Conservation (phyloP, 2,329 filamentous ascomycete species). For the Atkinsonella texensis region DNA sequence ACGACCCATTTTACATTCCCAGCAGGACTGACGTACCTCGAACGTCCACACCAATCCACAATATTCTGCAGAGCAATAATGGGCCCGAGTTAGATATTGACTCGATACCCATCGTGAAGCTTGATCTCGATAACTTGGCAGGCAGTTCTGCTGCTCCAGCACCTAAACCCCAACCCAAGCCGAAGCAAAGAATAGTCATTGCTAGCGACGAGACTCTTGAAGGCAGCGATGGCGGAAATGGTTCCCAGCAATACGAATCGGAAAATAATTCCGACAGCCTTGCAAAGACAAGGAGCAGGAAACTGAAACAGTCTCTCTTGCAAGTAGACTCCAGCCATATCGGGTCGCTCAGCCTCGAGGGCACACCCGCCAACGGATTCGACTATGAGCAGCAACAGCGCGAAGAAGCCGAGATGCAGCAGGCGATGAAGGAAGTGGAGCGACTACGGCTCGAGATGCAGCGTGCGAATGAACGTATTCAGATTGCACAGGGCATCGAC, state of each 20-base stretch:
- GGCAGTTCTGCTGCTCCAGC: conserved; percentile 17
- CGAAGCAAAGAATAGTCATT: conserved; percentile 52
- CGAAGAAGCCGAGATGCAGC: conserved; percentile 80
- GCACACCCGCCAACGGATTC: conserved; percentile 23
- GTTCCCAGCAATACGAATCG: conserved; percentile 35
- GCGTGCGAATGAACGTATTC: conserved; percentile 61
- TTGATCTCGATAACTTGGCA: conserved; percentile 55
- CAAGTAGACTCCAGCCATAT: conserved; percentile 82
- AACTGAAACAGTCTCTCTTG: conserved; percentile 53
- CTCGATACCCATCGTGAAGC: conserved; percentile 88
- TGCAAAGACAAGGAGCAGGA: conserved; percentile 35
- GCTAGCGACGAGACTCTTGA: conserved; percentile 63
- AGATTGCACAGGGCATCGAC: conserved; percentile 56
- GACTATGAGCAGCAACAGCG: conserved; percentile 56
- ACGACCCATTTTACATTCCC: conserved; percentile 91
- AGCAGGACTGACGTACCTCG: conserved; percentile 39
- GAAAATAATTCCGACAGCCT: conserved; percentile 37
- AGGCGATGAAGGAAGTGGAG: conserved; percentile 82
- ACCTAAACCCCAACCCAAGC: conserved; percentile 26
- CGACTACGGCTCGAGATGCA: conserved; percentile 81
- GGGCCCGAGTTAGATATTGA: conserved; percentile 79
- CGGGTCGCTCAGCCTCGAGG: conserved; percentile 56
- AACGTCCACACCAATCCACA: conserved; percentile 66
- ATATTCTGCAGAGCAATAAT: conserved; percentile 60
- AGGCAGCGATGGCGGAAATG: conserved; percentile 34